phyloP scores from a whole-genome alignment of 768 basidiomycete species.

The Amyloporia xantha region DNA sequence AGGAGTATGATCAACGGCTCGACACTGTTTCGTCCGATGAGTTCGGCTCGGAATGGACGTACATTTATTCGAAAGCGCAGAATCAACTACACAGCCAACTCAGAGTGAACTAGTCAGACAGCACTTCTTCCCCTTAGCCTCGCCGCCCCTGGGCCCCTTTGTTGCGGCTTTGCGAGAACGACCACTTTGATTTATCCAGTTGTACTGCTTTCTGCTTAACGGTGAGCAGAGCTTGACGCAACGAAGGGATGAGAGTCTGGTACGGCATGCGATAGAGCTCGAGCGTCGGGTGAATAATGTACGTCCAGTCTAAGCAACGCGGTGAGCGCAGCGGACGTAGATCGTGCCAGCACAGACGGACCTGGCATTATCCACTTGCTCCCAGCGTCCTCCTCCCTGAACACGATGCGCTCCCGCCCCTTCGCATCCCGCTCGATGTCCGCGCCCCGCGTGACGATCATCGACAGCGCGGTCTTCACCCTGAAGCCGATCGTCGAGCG shows the following conservation, averaged over 20 bases:
- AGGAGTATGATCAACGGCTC: no score
- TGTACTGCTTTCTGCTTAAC: background rate
- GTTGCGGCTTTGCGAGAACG: no score
- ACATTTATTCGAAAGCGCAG: no score
- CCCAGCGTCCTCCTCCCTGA: slow-evolving; percentile 7
- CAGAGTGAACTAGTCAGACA: no score
- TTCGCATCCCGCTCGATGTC: slow-evolving; percentile 17
- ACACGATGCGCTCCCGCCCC: slow-evolving; percentile 11
- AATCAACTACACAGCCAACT: no score
- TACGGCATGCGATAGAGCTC: slow-evolving; percentile 41
- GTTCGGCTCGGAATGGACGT: no score
- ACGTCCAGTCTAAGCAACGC: slow-evolving; percentile 39
- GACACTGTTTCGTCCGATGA: no score
- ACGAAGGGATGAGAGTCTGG: slow-evolving; percentile 29
- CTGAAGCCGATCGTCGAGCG: slow-evolving; percentile 27
- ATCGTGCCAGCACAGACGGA: slow-evolving; percentile 10
- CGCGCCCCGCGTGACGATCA: slow-evolving; percentile 38
- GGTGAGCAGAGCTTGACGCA: slow-evolving; percentile 26
- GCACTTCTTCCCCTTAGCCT: no score
- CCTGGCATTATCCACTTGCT: slow-evolving; percentile 10
- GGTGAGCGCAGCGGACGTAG: background rate
- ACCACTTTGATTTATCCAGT: no score
- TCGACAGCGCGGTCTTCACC: slow-evolving; percentile 33
- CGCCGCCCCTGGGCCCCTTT: no score
- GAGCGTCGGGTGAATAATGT: slow-evolving; percentile 33